Percentiles rank a stretch among this genome's conserved stretches.
Conservation (phyloP, 2,329 filamentous ascomycete species). For the Claviceps africana region DNA sequence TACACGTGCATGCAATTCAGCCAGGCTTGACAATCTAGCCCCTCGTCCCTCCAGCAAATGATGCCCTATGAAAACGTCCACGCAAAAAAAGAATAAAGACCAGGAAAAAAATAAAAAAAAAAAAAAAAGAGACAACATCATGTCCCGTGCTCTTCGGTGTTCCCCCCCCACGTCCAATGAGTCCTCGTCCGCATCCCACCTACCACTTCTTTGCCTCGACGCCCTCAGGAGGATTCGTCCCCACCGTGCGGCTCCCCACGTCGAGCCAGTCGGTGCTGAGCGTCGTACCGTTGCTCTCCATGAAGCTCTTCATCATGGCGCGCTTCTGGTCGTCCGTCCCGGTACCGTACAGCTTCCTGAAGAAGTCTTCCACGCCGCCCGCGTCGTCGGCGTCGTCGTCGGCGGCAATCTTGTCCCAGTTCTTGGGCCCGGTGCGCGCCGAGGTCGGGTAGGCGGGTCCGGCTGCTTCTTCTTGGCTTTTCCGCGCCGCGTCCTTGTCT, state of each 20-base stretch:
- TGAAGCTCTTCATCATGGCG: constrained; percentile 96
- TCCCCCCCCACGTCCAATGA: too few species aligned
- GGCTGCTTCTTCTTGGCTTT: neutral
- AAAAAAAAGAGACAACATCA: too few species aligned
- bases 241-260: constrained; percentile 57
- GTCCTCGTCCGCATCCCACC: too few species aligned
- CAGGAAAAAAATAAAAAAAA: too few species aligned
- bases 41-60: too few species aligned
- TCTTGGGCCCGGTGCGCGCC: constrained; percentile 66
- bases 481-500: neutral
- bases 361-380: constrained; percentile 63
- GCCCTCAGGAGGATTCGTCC: constrained; percentile 61
- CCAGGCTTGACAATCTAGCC: too few species aligned
- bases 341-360: constrained; percentile 73
- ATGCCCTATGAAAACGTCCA: neutral
- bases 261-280: constrained; percentile 87
- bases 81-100: neutral
- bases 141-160: too few species aligned
- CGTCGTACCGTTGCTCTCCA: constrained; percentile 84
- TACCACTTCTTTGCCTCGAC: constrained; percentile 63
- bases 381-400: constrained; percentile 43
- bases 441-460: constrained; percentile 69
- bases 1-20: too few species aligned
- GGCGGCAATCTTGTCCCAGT: constrained; percentile 71
- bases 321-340: constrained; percentile 68